Evolutionary conservation across 345 rosid species (phyloP).

Genomic region (Populus alba): DNA sequence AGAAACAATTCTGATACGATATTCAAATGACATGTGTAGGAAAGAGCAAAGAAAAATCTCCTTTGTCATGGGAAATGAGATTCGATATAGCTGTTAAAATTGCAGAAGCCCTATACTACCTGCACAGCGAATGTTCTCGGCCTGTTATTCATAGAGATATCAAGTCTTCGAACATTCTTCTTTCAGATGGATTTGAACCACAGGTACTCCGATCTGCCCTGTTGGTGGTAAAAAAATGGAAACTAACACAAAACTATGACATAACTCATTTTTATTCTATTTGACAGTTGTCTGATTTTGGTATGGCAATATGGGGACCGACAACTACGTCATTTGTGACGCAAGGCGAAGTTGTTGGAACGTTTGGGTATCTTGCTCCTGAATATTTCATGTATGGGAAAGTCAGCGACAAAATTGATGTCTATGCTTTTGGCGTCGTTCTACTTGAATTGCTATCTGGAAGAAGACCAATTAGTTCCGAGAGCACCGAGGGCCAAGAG

Average conservation of each 20-base stretch:
- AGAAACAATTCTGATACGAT: constrained; percentile 11
- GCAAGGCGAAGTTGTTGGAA: constrained; percentile 71
- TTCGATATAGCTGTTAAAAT: constrained; percentile 57
- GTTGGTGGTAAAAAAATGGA: neutral
- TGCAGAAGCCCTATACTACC: constrained; percentile 70
- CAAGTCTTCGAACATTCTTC: constrained; percentile 89
- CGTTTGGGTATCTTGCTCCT: constrained; percentile 97
- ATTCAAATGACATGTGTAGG: constrained; percentile 25
- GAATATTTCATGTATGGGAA: constrained; percentile 97
- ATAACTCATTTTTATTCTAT: constrained; percentile 6
- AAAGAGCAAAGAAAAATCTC: constrained; percentile 29
- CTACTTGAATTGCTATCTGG: constrained; percentile 86
- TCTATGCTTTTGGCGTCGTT: constrained; percentile 90
- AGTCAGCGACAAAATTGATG: constrained; percentile 86
- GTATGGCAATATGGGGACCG: constrained; percentile 86
- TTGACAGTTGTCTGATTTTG: constrained; percentile 81
- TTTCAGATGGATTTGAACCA: constrained; percentile 64
- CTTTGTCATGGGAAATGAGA: constrained; percentile 63
- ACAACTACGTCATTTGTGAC: constrained; percentile 53
- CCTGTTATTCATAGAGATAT: constrained; percentile 92
- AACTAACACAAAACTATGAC: neutral
- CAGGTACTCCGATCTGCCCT: constrained; percentile 45
- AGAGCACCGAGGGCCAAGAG: constrained; percentile 56
- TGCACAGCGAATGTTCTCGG: constrained; percentile 60
- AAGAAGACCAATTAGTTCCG: constrained; percentile 62